Evolutionary conservation across 139 green algal genomes (phyloP).

Genomic region (Picochlorum sp.): DNA sequence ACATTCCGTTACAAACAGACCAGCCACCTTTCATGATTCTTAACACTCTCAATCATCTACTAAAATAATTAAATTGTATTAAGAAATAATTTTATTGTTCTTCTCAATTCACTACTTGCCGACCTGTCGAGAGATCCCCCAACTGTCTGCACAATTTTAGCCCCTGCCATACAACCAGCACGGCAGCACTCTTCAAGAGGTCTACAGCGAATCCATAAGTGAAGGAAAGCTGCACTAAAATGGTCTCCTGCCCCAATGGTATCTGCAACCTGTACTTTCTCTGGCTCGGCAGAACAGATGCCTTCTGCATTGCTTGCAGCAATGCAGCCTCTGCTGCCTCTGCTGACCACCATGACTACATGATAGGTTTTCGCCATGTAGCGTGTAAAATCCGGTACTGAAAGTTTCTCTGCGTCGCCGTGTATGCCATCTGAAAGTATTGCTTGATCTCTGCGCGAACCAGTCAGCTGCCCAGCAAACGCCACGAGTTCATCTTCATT

Average conservation of each 20-base stretch:
- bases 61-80: too few species aligned
- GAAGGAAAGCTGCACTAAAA: conserved; percentile 66
- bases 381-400: background rate
- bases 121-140: conserved; percentile 29
- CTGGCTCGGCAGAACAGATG: background rate
- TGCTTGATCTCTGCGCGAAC: too few species aligned
- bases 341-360: conserved; percentile 42
- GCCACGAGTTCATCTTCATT: conserved; percentile 71
- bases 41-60: too few species aligned
- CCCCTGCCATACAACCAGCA: conserved; percentile 41
- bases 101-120: background rate
- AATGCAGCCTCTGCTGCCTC: conserved; percentile 47
- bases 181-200: conserved; percentile 17
- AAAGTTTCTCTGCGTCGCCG: too few species aligned
- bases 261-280: conserved; percentile 32
- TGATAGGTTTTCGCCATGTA: background rate
- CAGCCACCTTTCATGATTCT: too few species aligned
- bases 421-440: too few species aligned
- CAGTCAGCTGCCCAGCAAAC: too few species aligned
- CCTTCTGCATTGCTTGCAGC: background rate
- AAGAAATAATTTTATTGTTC: too few species aligned
- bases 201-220: conserved; percentile 30
- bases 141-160: conserved; percentile 36
- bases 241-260: conserved; percentile 69
- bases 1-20: too few species aligned